These are phyloP conservation scores for Crithidia fasciculata DNA, from an alignment of 208 protist species.

Conservation along the genomic window DNA sequence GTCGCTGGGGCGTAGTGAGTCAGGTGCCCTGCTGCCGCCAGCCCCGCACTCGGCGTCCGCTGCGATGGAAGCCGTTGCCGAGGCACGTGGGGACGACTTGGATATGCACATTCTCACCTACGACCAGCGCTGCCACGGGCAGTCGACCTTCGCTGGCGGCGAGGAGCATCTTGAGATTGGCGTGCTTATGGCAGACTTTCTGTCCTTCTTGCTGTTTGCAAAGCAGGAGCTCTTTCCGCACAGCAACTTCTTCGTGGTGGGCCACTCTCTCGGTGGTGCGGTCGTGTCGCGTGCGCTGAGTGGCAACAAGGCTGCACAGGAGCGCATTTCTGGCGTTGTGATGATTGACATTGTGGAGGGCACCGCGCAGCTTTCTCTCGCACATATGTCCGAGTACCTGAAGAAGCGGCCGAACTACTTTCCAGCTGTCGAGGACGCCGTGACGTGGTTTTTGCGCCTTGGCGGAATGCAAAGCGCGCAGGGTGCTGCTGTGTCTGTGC, in stretches of 20 bases:
- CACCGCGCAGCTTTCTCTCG: conserved; percentile 80
- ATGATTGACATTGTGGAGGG: conserved; percentile 93
- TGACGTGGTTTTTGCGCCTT: conserved; percentile 77
- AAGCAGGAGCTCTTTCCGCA: conserved; percentile 48
- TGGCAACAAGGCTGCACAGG: conserved; percentile 30
- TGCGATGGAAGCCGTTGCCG: conserved; percentile 13
- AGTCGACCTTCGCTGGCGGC: conserved; percentile 65
- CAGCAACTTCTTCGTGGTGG: conserved; percentile 68
- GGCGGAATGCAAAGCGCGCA: conserved; percentile 74
- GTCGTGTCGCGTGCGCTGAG: conserved; percentile 62
- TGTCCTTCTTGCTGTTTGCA: conserved; percentile 45
- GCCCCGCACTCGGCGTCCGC: background rate
- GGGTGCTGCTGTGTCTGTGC: conserved; percentile 75
- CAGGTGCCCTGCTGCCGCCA: background rate
- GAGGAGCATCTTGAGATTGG: conserved; percentile 72
- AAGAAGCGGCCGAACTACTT: conserved; percentile 74
- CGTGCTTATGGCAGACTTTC: conserved; percentile 74
- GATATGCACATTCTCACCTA: conserved; percentile 68
- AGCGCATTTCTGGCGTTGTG: conserved; percentile 62
- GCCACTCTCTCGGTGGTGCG: conserved; percentile 90
- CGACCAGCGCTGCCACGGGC: conserved; percentile 91
- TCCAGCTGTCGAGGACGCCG: conserved; percentile 57
- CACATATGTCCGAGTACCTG: conserved; percentile 85
- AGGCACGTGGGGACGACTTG: conserved; percentile 35
- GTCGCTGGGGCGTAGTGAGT: background rate